phyloP scores from a whole-genome alignment of 2,329 filamentous ascomycete genomes.

The Capronia coronata region DNA sequence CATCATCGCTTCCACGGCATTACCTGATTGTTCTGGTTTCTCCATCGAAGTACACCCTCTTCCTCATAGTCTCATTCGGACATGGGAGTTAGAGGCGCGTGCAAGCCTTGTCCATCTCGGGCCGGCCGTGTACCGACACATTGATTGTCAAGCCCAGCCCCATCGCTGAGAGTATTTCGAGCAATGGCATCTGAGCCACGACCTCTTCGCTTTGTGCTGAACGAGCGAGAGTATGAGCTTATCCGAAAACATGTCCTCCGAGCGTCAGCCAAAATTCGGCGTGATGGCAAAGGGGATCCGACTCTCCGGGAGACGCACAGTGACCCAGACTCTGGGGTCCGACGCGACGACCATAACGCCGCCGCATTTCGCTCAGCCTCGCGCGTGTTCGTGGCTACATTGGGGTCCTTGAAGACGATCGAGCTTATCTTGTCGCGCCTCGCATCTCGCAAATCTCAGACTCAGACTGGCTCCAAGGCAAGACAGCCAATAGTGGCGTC shows the following conservation, averaged over 20 bases:
- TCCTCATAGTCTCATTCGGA: not conserved
- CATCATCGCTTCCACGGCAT: not conserved
- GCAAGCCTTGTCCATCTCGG: too few relatives aligned
- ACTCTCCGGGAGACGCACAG: not conserved
- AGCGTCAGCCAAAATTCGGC: not conserved
- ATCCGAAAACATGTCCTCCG: slow-evolving; percentile 9
- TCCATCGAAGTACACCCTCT: too few relatives aligned
- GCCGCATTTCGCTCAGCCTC: slow-evolving; percentile 64
- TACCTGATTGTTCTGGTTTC: slow-evolving; percentile 1
- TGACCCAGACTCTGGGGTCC: not conserved
- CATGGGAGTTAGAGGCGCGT: too few relatives aligned
- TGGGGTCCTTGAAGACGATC: slow-evolving; percentile 54
- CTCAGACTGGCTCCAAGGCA: slow-evolving; percentile 32
- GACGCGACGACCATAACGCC: slow-evolving; percentile 59
- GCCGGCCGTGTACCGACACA: too few relatives aligned
- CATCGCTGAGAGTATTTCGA: not conserved
- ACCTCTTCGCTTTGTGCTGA: slow-evolving; percentile 21
- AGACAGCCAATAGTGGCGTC: slow-evolving; percentile 47
- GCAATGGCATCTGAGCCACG: slow-evolving; percentile 14
- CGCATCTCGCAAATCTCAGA: slow-evolving; percentile 7
- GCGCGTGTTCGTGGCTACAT: slow-evolving; percentile 62
- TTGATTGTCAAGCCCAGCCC: not conserved
- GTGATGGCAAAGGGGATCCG: not conserved
- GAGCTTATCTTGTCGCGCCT: slow-evolving; percentile 22
- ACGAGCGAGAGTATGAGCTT: slow-evolving; percentile 22